These are phyloP conservation scores for Endogone sp. DNA, from an alignment of 192 early-diverging fungal species.

Conservation along the genomic window DNA sequence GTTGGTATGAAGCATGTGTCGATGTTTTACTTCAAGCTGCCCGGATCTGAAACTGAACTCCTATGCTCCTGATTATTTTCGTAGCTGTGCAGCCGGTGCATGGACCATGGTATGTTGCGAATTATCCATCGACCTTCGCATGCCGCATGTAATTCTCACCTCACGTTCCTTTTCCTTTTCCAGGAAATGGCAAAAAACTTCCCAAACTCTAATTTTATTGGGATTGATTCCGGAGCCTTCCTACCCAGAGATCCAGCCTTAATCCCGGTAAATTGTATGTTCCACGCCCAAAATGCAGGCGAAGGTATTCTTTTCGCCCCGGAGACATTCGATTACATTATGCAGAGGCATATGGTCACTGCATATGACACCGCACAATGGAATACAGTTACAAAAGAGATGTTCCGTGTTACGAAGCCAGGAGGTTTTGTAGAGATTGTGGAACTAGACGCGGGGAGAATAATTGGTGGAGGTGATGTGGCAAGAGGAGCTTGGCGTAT, in stretches of 20 bases:
- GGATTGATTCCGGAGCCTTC: not conserved
- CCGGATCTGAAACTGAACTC: too few species aligned
- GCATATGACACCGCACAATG: not conserved
- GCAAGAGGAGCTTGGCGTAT: not conserved
- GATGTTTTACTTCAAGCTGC: not conserved
- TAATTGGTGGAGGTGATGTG: not conserved
- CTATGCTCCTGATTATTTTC: too few species aligned
- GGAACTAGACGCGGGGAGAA: not conserved
- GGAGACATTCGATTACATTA: not conserved
- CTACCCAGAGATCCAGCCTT: not conserved
- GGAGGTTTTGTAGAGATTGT: not conserved
- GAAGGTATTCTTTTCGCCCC: not conserved
- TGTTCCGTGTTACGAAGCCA: not conserved
- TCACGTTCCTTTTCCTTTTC: not conserved
- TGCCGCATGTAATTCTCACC: not conserved
- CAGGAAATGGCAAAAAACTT: not conserved
- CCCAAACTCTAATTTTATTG: not conserved
- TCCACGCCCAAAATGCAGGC: not conserved
- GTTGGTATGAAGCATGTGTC: not conserved
- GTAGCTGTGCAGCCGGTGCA: not conserved
- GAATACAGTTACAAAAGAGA: not conserved
- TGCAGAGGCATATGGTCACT: not conserved
- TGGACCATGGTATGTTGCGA: not conserved
- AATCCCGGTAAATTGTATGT: not conserved
- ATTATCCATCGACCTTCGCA: not conserved